Base-by-base conservation (phyloP, 441 rosid species). In the Arabidopsis hybrid region DNA sequence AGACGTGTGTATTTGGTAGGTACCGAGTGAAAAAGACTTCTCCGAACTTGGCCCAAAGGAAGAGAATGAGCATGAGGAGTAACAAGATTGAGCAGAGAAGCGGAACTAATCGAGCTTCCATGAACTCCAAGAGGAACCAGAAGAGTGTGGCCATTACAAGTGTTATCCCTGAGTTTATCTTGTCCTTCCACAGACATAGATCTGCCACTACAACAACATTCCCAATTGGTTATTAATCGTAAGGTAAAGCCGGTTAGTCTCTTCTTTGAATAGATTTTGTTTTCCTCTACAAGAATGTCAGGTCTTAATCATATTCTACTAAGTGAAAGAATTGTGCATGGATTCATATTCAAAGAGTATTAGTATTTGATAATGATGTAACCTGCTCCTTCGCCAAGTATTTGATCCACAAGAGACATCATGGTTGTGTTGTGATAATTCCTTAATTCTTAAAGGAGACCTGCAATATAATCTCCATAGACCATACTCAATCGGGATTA, bases 41-140 rank as follows among this genome's bases (percentile, higher is more conserved):
- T 67, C 78, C 74, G 35, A 52, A 75, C 47, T 68, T 75, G 73
- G 56, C 62, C 78, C 74, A 75, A 56, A 67, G 57, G 57, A 67
- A 67, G 13, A 75, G 63, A 38, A 60, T 14, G 47, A 60, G 32
- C 78, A 75, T 75, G 50, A 75, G 5, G 40, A 52, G 34, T 35
- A 75, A 42, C 17, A 67, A 1, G 57, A 67, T 53, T n/a, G 73
- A 10, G 43, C 73, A 60, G 46, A 75, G 21, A 60, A 75, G 36
- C 0, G 78, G 69, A 50, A 75, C 12, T 31, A 60, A 5, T 21
- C 6, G 63, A 34, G 58, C 12, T 57, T 75, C 73, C 69, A 52
- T 60, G 50, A 75, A 52, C 58, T 67, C 78, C 21, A 67, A 43
- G 17, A 43, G 11, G 57, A 67, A 60, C 78, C 74, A 67, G 11